phyloP scores from a whole-genome alignment of 495 filamentous ascomycete species.

The Penicillium cosmopolitanum region DNA sequence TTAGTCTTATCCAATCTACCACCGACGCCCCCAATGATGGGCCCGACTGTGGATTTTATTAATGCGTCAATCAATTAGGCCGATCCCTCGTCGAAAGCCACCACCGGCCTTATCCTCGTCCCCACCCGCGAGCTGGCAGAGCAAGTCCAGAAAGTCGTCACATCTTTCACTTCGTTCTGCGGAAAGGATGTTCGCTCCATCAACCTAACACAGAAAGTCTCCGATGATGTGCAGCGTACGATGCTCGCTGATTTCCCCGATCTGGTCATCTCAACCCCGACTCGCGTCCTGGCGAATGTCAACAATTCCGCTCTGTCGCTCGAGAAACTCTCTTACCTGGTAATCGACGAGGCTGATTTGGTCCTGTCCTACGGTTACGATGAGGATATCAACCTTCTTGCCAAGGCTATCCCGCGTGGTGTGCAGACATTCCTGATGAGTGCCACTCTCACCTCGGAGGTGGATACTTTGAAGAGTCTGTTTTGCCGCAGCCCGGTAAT shows the following conservation, averaged over 20 bases:
- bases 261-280: conserved; percentile 86
- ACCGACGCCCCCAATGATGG: neutral
- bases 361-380: conserved; percentile 95
- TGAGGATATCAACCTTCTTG: conserved; percentile 78
- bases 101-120: conserved; percentile 81
- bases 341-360: conserved; percentile 94
- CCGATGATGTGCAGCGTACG: conserved; percentile 81
- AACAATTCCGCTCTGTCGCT: conserved; percentile 70
- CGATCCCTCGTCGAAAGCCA: conserved; percentile 49
- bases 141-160: conserved; percentile 77
- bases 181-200: conserved; percentile 77
- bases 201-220: conserved; percentile 85
- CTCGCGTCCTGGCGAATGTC: conserved; percentile 71
- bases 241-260: conserved; percentile 88
- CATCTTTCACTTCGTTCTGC: conserved; percentile 77
- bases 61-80: conserved; percentile 23
- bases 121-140: conserved; percentile 92
- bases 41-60: neutral
- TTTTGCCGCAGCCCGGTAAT: conserved; percentile 83
- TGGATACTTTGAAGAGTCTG: conserved; percentile 80
- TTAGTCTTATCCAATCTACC: conserved; percentile 37
- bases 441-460: conserved; percentile 84
- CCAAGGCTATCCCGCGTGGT: conserved; percentile 76
- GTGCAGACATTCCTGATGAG: conserved; percentile 93
- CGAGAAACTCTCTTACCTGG: conserved; percentile 72